Conservation (phyloP, 768 basidiomycete species). For the Lactifluus piperatus region DNA sequence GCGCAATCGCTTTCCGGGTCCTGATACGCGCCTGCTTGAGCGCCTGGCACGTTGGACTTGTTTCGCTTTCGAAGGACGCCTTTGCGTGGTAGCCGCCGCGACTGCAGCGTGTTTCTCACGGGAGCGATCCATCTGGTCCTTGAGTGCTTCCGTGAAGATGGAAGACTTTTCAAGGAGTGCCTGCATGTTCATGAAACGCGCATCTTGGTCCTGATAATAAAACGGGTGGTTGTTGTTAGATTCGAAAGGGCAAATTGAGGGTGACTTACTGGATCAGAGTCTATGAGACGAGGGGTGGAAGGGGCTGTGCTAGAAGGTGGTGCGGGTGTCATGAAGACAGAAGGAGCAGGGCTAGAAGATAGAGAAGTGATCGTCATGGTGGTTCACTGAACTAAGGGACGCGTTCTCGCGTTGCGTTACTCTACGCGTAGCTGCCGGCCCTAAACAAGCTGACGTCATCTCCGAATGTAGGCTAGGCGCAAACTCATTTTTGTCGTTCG, state of each 20-base stretch:
- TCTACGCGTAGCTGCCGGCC: conserved; percentile 15
- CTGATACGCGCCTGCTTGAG: background rate
- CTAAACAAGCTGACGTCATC: conserved; percentile 13
- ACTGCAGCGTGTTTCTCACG: conserved; percentile 12
- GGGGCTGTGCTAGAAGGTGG: conserved; percentile 6
- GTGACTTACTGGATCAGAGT: conserved; percentile 10
- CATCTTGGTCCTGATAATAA: conserved; percentile 39
- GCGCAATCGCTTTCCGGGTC: conserved; percentile 14
- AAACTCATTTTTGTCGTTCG: too few relatives aligned
- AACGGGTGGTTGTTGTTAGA: too few relatives aligned
- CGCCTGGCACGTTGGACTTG: background rate
- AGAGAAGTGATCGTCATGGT: background rate
- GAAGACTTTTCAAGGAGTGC: conserved; percentile 69
- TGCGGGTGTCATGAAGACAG: conserved; percentile 2
- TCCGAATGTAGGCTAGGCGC: too few relatives aligned
- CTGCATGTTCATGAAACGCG: conserved; percentile 45
- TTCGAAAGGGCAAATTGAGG: too few relatives aligned
- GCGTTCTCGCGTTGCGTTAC: background rate
- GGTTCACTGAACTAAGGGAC: background rate
- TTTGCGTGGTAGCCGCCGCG: conserved; percentile 5
- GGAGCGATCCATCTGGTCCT: conserved; percentile 57
- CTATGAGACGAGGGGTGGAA: conserved; percentile 2
- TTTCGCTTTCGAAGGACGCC: conserved; percentile 17
- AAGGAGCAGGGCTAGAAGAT: conserved; percentile 5
- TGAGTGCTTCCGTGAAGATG: conserved; percentile 63